Evolutionary conservation across 495 filamentous ascomycete species (phyloP), one percentile per base, ranked within the genome.

Genomic region (Neurospora sp.): DNA sequence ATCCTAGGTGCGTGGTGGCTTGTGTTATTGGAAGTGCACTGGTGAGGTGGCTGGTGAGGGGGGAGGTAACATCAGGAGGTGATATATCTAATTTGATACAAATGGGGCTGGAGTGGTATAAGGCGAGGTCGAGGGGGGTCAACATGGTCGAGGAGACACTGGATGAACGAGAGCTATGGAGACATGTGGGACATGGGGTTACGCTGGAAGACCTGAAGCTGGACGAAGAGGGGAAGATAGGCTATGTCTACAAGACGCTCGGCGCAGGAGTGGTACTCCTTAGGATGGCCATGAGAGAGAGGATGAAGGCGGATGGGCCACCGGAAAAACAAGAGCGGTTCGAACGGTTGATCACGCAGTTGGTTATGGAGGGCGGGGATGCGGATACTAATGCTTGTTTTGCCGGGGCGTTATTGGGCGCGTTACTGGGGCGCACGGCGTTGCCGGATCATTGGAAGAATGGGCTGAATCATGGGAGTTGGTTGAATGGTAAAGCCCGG

Each of bases 191-290:
- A 1, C 18, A 7, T 5, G 16, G 39, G 27, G 75, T 74, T n/a
- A 80, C 54, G 10, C 48, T 84, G 16, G 75, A 77, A 5, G 80
- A 78, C 5, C 72, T 87, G 71, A 66, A 83, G 71, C 75, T 86
- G 39, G 85, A 87, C 72, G 79, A 81, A 39, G 73, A 71, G 27
- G 54, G 41, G 46, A 78, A 76, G 41, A 85, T 86, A 73, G 85
- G 85, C n/a, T 86, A 86, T 76, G 84, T 86, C 42, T 86, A 85
- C 74, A 87, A 87, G 79, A 78, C 80, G 3, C 77, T 87, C 1
- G 85, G 84, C 4, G 75, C 82, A 0, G 84, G 82, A 5, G 74
- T 87, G 10, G 40, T 84, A 23, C 66, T 78, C 1, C 73, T 87
- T 23, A 74, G 84, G 9, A 54, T 77, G 42, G 83, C 81, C 4